These are phyloP conservation scores for Naumovozyma dairenensis DNA, from an alignment of 805 yeast species.

Conservation along the genomic window DNA sequence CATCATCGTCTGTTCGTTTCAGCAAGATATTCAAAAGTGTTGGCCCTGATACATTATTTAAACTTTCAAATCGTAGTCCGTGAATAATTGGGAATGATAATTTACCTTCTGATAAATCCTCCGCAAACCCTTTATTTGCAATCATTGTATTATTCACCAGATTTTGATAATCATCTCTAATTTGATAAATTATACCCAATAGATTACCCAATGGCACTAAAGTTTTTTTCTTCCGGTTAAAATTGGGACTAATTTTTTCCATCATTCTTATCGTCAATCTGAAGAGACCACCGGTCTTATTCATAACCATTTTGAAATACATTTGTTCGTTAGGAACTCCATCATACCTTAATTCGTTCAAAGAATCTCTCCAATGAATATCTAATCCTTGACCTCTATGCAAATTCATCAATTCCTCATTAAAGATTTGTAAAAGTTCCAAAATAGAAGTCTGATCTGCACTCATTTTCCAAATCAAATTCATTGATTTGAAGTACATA, in stretches of 20 bases:
- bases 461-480: conserved; percentile 33
- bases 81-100: conserved; percentile 80
- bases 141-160: conserved; percentile 38
- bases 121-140: conserved; percentile 68
- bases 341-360: conserved; percentile 9
- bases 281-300: conserved; percentile 85
- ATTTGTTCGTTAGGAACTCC: conserved; percentile 49
- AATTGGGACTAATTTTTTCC: conserved; percentile 28
- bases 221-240: conserved; percentile 8
- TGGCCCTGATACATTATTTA: conserved; percentile 20
- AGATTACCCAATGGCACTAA: conserved; percentile 58
- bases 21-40: conserved; percentile 41
- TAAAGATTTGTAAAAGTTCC: conserved; percentile 35
- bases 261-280: conserved; percentile 62
- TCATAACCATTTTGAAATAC: conserved; percentile 72
- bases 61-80: conserved; percentile 32
- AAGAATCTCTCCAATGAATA: conserved; percentile 73
- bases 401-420: conserved; percentile 67
- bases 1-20: conserved; percentile 40
- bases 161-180: conserved; percentile 76
- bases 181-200: conserved; percentile 77
- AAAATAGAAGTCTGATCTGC: conserved; percentile 4
- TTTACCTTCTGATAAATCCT: conserved; percentile 85
- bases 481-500: conserved; percentile 67
- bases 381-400: conserved; percentile 91